Conservation (phyloP, 306 rosid species). For the Citrullus amarus region DNA sequence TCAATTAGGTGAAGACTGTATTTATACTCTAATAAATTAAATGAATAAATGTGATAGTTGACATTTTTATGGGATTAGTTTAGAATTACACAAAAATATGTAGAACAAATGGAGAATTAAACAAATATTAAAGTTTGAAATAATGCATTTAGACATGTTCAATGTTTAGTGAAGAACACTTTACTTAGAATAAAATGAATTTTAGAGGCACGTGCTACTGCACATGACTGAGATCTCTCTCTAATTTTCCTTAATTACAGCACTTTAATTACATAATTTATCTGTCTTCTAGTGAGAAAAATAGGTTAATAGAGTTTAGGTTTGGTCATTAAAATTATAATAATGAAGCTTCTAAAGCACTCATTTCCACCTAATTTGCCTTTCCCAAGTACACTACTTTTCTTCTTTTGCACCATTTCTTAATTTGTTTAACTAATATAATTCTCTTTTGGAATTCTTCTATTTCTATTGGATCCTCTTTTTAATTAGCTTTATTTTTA, state of each 20-base stretch:
- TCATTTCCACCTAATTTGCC: not conserved
- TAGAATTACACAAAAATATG: not conserved
- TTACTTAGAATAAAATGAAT: not conserved
- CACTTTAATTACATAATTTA: not conserved
- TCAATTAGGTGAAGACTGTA: not conserved
- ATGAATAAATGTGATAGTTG: not conserved
- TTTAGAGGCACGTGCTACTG: not conserved
- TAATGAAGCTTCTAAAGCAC: not conserved
- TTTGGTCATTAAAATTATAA: not conserved
- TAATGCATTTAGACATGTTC: not conserved
- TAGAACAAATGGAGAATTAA: not conserved
- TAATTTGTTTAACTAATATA: too few species aligned
- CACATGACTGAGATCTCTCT: not conserved
- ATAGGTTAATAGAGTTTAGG: not conserved
- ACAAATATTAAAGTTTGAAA: not conserved
- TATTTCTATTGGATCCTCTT: too few species aligned
- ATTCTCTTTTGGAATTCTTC: too few species aligned
- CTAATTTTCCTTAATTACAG: not conserved
- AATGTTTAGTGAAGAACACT: not conserved
- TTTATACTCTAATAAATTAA: not conserved
- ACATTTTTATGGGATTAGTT: not conserved
- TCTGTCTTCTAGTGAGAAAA: too few species aligned
- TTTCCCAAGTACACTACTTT: not conserved
- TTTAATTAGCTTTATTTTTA: too few species aligned
- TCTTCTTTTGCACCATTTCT: not conserved